These are phyloP conservation scores for Cladosporium cucumerinum DNA, from an alignment of 2,329 filamentous ascomycete genomes.

Conservation along the genomic window DNA sequence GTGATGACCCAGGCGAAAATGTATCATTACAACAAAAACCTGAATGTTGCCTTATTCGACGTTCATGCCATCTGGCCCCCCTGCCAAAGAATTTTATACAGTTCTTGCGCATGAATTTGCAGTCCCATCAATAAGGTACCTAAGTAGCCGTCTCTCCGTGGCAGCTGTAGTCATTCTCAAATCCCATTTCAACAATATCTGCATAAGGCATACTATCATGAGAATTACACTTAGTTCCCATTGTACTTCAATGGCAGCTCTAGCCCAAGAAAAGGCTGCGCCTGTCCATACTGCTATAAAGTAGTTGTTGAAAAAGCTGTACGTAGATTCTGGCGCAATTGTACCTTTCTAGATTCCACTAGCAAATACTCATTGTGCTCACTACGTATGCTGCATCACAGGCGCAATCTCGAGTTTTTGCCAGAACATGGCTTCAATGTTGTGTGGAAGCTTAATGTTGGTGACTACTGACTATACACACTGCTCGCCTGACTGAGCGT, in stretches of 20 bases:
- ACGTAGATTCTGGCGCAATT: too few relatives aligned
- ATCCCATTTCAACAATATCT: background rate
- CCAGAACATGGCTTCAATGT: background rate
- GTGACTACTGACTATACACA: constrained; percentile 12
- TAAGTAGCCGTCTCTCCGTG: background rate
- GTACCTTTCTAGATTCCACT: background rate
- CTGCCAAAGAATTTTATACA: background rate
- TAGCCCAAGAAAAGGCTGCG: too few relatives aligned
- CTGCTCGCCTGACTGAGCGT: constrained; percentile 3
- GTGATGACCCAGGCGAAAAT: background rate
- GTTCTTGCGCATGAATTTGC: background rate
- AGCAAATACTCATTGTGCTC: background rate
- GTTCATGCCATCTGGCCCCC: background rate
- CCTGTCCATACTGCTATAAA: too few relatives aligned
- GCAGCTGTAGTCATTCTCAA: background rate
- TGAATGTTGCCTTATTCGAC: background rate
- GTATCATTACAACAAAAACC: background rate
- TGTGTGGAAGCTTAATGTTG: background rate
- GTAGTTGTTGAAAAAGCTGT: too few relatives aligned
- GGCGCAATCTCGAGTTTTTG: background rate
- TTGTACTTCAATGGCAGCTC: too few relatives aligned
- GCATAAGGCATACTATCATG: background rate
- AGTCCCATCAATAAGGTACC: too few relatives aligned
- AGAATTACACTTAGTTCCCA: background rate
- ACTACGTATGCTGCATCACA: background rate